phyloP scores from a whole-genome alignment of 352 stramenopile genomes.

The Globisporangium sylvaticum region DNA sequence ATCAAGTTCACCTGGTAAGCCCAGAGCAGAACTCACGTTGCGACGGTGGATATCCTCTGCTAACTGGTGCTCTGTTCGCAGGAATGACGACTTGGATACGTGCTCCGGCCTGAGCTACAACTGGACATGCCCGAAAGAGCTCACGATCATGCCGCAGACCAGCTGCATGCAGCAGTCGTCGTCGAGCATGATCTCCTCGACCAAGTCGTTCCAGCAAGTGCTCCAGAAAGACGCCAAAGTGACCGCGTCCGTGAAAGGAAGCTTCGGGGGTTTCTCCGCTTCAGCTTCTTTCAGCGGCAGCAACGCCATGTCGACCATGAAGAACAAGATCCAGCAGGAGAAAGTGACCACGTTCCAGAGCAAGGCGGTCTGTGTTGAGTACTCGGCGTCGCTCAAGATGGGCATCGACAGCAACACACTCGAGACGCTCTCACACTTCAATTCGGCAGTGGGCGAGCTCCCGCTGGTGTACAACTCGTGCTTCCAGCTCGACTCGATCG shows the following conservation, averaged over 20 bases:
- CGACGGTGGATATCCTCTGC: no score
- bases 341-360: conserved; percentile 18
- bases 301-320: conserved; percentile 23
- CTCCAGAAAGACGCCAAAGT: conserved; percentile 23
- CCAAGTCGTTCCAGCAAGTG: conserved; percentile 25
- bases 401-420: conserved; percentile 3
- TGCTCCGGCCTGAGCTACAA: conserved; percentile 21
- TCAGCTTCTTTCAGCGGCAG: conserved; percentile 25
- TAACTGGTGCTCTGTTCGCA: no score
- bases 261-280: conserved; percentile 22
- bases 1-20: conserved; percentile 29
- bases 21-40: no score
- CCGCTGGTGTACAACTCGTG: conserved; percentile 13
- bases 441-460: neutral
- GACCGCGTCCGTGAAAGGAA: conserved; percentile 20
- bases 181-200: conserved; percentile 22
- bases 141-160: conserved; percentile 20
- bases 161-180: conserved; percentile 31
- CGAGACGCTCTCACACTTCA: conserved; percentile 13
- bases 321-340: conserved; percentile 19
- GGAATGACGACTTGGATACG: conserved; percentile 14
- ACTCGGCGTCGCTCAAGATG: conserved; percentile 16
- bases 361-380: conserved; percentile 25
- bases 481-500: conserved; percentile 13
- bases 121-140: conserved; percentile 23